Evolutionary conservation across 2,329 filamentous ascomycete species (phyloP), one percentile per base, ranked within the genome.

Genomic region (Tolypocladium cylindrosporum): DNA sequence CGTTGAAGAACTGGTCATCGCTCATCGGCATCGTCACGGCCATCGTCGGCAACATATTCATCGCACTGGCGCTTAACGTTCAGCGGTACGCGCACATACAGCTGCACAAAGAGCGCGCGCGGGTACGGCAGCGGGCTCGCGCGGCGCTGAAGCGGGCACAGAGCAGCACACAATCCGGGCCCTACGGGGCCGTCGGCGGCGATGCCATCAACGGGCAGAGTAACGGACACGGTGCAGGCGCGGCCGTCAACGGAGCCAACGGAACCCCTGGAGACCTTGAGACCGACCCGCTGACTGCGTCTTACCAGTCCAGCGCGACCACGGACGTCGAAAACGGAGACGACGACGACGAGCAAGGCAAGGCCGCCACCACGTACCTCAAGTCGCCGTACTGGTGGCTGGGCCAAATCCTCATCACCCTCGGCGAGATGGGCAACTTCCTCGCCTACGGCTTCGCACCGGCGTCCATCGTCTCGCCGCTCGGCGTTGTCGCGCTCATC

Each of bases 391-490:
- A 94, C 69, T 99, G 94, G 94, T 99, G 94, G 94, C 75, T 87
- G 39, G 94, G 94, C 24, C 93, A 97, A 63, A 82, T 95, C 19
- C 79, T 99, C 60, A 99, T 99, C 84, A 91, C 87, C 0, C 76
- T 96, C 31, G 94, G 94, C 58, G 94, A 99, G 75, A 88, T 89
- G 69, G 94, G 94, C 55, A 99, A 99, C 71, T 99, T 99, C 69
- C 77, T 99, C 62, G 94, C 94, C 0, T 99, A 99, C 68, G 94
- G 94, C 31, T 99, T 99, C 71, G 94, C 94, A 37, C 94, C 94
- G 4, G 94, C 94, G 9, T 97, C 94, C 16, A 97, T 99, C 66
- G 94, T 99, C 48, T 97, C 92, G 40, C 94, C 94, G 0, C 79
- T 99, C 7, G 94, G 94, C 11, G 94, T 99, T n/a, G 94, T 99